These are phyloP conservation scores for Entrophospora sp. DNA, from an alignment of 192 early-diverging fungal genomes.

Conservation along the genomic window DNA sequence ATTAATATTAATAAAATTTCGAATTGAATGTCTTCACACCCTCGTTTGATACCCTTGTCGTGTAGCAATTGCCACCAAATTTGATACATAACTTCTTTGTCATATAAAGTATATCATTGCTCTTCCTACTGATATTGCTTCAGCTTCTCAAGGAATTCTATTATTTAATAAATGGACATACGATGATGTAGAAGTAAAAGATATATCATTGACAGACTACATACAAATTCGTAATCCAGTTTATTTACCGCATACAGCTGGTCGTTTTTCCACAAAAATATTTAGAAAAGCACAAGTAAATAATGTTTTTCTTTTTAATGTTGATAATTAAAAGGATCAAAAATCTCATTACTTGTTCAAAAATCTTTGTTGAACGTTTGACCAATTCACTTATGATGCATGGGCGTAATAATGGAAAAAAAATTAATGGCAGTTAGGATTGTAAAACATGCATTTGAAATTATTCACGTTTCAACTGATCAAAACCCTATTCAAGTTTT, in stretches of 20 bases:
- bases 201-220: constrained; percentile 85
- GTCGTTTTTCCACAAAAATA: constrained; percentile 92
- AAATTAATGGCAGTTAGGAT: constrained; percentile 98
- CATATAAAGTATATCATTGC: constrained; percentile 34
- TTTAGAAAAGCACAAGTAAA: constrained; percentile 96
- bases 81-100: too few relatives aligned
- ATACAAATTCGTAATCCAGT: constrained; percentile 84
- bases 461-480: constrained; percentile 96
- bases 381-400: constrained; percentile 99
- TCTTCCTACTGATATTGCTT: constrained; percentile 51
- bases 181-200: constrained; percentile 84
- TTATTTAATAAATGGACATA: constrained; percentile 89
- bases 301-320: too few relatives aligned
- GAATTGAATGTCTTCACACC: too few relatives aligned
- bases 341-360: constrained; percentile 45
- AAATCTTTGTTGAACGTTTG: constrained; percentile 96
- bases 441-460: constrained; percentile 99
- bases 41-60: too few relatives aligned
- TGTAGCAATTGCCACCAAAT: too few relatives aligned
- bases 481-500: constrained; percentile 97
- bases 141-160: constrained; percentile 43
- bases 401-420: constrained; percentile 99
- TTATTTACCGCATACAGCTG: constrained; percentile 97
- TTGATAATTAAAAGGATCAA: too few relatives aligned
- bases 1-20: too few relatives aligned